Evolutionary conservation across 495 filamentous ascomycete genomes (phyloP), one percentile per base, ranked within the genome.

Genomic region (Penicillium macrosclerotiorum): DNA sequence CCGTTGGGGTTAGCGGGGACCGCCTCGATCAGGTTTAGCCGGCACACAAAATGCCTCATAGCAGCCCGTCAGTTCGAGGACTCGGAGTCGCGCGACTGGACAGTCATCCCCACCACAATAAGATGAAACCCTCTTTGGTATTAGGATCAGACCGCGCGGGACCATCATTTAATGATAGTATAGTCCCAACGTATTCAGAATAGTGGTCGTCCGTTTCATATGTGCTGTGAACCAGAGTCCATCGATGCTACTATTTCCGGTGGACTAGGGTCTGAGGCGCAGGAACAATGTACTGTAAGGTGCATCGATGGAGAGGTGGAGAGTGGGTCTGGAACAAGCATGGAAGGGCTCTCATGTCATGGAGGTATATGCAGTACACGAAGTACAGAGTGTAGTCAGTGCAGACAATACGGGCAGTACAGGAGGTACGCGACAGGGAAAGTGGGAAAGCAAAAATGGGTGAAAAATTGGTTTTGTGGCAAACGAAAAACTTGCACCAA

Each of bases 21-120:
- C 27, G 47, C 43, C 59, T 52, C 52, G 51, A 62, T 42, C 18
- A 4, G 49, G 59, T 44, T 55, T 62, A 59, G 59, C 30, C 36
- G 45, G 41, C 50, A 63, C n/a, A n/a, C 52, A 57, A 63, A 63
- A 63, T 63, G 47, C 59, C 59, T 63, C 59, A 63, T 63, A 62
- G 42, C 34, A n/a, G n/a, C n/a, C n/a, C n/a, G n/a, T n/a, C n/a
- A n/a, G n/a, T n/a, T n/a, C n/a, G n/a, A n/a, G n/a, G n/a, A n/a
- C n/a, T n/a, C n/a, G n/a, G n/a, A n/a, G n/a, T n/a, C n/a, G n/a
- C n/a, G n/a, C n/a, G n/a, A n/a, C n/a, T n/a, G n/a, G n/a, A n/a
- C n/a, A n/a, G n/a, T n/a, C n/a, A n/a, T n/a, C n/a, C n/a, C n/a
- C n/a, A n/a, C n/a, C n/a, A n/a, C n/a, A n/a, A n/a, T n/a, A n/a